phyloP scores from a whole-genome alignment of 805 yeast genomes.

The Nakazawaea anatomiae region DNA sequence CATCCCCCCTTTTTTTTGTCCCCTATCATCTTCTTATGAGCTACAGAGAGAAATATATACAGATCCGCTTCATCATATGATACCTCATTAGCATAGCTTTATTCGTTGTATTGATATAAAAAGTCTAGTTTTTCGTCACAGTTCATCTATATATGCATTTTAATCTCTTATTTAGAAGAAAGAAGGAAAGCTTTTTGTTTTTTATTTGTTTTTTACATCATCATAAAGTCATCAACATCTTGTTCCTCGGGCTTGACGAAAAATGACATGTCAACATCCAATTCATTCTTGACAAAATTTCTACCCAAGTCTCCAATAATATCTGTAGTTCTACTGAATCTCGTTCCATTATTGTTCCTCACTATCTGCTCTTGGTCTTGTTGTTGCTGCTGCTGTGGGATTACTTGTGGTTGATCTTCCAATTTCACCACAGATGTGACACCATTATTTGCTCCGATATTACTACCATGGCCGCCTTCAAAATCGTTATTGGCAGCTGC shows the following conservation, averaged over 20 bases:
- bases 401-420: background rate
- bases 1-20: no score
- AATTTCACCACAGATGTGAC: background rate
- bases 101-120: no score
- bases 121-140: no score
- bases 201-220: conserved; percentile 1
- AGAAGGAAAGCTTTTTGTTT: no score
- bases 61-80: no score
- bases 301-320: conserved; percentile 7
- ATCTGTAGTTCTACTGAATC: conserved; percentile 7
- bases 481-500: no score
- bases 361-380: background rate
- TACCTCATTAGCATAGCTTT: no score
- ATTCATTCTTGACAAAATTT: conserved; percentile 9
- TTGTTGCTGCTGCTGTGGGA: background rate
- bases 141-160: background rate
- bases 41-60: no score
- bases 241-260: conserved; percentile 6
- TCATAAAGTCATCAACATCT: conserved; percentile 9
- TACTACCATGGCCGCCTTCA: no score
- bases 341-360: background rate
- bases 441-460: no score
- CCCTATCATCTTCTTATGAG: no score
- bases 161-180: no score
- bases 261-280: conserved; percentile 10